phyloP scores from a whole-genome alignment of 441 rosid species.

The Flueggea neowawraea region DNA sequence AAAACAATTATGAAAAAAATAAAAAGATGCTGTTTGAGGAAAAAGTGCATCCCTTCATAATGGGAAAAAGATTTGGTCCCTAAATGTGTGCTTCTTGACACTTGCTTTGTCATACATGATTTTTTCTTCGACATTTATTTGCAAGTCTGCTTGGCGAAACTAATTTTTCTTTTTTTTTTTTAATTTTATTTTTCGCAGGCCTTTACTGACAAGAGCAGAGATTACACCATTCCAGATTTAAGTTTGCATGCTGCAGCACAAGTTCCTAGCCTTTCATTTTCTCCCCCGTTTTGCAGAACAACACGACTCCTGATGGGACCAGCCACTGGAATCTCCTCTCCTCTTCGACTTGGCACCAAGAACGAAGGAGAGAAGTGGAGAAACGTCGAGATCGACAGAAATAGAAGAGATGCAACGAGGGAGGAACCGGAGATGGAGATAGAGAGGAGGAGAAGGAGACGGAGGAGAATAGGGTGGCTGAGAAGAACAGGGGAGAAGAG shows the following conservation, averaged over 20 bases:
- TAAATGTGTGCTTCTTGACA: slow-evolving; percentile 53
- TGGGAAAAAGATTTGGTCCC: slow-evolving; percentile 35
- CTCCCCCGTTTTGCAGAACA: slow-evolving; percentile 64
- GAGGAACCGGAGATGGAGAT: no score
- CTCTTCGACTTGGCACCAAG: no score
- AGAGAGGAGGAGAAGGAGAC: no score
- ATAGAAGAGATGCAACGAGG: no score
- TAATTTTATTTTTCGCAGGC: slow-evolving; percentile 49
- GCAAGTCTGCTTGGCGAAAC: neutral
- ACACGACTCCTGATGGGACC: no score
- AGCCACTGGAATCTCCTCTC: no score
- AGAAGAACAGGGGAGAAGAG: no score
- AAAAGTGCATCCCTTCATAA: slow-evolving; percentile 36
- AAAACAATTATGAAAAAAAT: slow-evolving; percentile 16
- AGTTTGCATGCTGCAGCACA: slow-evolving; percentile 44
- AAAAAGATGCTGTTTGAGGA: slow-evolving; percentile 33
- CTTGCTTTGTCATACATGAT: slow-evolving; percentile 19
- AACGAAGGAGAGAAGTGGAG: no score
- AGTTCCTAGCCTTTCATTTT: slow-evolving; percentile 40
- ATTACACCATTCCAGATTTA: slow-evolving; percentile 77
- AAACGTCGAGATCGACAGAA: no score
- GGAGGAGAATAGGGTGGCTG: no score
- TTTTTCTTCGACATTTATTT: neutral
- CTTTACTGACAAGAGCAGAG: slow-evolving; percentile 93
- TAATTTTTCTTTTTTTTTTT: slow-evolving; percentile 2